These are phyloP conservation scores for Gardenia jasminoides DNA, from an alignment of 257 asterid genomes.

Conservation along the genomic window DNA sequence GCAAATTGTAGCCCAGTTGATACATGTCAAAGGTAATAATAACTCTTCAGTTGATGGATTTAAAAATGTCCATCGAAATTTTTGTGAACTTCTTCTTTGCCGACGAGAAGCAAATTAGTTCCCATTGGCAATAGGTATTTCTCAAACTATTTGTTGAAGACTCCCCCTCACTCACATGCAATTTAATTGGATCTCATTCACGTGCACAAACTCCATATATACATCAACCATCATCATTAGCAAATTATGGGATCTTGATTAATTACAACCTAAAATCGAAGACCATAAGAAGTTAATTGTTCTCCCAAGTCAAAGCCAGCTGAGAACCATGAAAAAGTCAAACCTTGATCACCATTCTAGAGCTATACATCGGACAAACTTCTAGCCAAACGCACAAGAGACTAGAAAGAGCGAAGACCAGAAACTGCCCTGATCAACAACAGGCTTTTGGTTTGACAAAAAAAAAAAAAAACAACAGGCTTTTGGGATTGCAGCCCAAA, in stretches of 20 bases:
- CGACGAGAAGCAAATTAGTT: neutral
- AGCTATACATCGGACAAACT: too few relatives aligned
- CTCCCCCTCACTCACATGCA: constrained; percentile 12
- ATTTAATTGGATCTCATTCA: constrained; percentile 31
- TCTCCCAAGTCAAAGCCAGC: constrained; percentile 24
- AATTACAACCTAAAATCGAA: constrained; percentile 17
- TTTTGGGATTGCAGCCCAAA: neutral
- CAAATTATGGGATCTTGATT: constrained; percentile 13
- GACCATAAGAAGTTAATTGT: neutral
- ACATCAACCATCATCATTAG: neutral
- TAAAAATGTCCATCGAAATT: neutral
- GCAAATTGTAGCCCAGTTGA: neutral
- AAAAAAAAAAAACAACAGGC: neutral
- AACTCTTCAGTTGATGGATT: neutral
- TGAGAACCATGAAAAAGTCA: constrained; percentile 24
- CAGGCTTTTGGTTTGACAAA: too few relatives aligned
- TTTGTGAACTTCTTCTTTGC: neutral
- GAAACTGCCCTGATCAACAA: too few relatives aligned
- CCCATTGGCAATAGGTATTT: neutral
- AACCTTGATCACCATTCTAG: neutral
- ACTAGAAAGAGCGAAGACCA: neutral
- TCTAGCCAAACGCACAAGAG: neutral
- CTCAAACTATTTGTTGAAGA: neutral
- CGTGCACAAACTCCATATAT: constrained; percentile 2
- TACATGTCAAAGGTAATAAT: neutral